Percentiles rank a stretch among this genome's conserved stretches.
These are phyloP conservation scores for Dalechampia spathulata DNA, from an alignment of 441 rosid species.

Conservation along the genomic window DNA sequence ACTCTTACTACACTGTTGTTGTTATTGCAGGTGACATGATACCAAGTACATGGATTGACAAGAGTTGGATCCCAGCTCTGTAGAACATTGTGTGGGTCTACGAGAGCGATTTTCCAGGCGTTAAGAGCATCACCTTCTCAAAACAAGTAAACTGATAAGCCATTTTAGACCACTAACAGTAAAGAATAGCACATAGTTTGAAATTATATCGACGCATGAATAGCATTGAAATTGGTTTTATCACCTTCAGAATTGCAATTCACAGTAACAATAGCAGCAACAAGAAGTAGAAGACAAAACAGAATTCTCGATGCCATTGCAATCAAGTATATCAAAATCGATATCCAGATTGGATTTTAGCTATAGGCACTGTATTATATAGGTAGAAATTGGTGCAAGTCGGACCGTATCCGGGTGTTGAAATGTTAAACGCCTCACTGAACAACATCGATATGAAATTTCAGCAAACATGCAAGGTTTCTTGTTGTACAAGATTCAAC, in stretches of 20 bases:
- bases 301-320: conserved; percentile 20
- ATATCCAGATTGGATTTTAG: too few species aligned
- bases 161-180: background rate
- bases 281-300: conserved; percentile 15
- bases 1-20: conserved; percentile 20
- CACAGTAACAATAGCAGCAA: conserved; percentile 4
- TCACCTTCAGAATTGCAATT: conserved; percentile 39
- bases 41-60: conserved; percentile 41
- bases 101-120: conserved; percentile 21
- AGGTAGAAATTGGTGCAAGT: too few species aligned
- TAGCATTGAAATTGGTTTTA: background rate
- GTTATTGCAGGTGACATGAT: conserved; percentile 29
- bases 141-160: background rate
- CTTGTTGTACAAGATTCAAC: too few species aligned
- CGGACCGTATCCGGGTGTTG: too few species aligned
- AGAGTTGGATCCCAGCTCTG: conserved; percentile 34
- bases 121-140: conserved; percentile 25
- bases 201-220: too few species aligned
- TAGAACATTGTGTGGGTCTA: conserved; percentile 28
- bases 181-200: background rate
- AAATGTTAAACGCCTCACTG: too few species aligned
- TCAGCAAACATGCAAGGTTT: too few species aligned
- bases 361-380: too few species aligned
- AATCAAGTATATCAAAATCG: too few species aligned
- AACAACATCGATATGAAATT: too few species aligned